Evolutionary conservation across 2,329 filamentous ascomycete genomes (phyloP), one percentile per base, ranked within the genome.

Genomic region (Bipolaris oryzae): DNA sequence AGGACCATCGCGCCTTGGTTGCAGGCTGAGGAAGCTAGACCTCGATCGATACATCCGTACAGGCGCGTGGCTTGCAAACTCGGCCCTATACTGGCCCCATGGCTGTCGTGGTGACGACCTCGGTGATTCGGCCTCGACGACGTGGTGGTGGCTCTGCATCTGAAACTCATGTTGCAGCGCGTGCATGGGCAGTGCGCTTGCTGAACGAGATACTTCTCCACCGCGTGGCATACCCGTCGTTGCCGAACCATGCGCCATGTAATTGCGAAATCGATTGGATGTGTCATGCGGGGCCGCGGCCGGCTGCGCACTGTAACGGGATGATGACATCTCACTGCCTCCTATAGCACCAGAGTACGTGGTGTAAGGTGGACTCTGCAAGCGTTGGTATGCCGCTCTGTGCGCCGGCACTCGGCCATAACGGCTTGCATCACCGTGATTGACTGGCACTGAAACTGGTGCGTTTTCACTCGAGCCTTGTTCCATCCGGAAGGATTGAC

Each of bases 391-490:
- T 2, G 57, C 58, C n/a, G 48, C 60, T 34, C 63, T 46, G 11
- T 67, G 64, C 11, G 50, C 52, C 43, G 60, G 64, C 16, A 64
- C 61, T 50, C 57, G 61, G 9, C 58, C 55, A n/a, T 31, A 33
- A 18, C 34, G 58, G 20, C 43, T 16, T 33, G 15, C 13, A 34
- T 25, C 53, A 16, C 16, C 45, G n/a, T 25, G 50, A 21, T 49
- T 51, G 10, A 20, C 33, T 13, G 46, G 4, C 50, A 53, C 21
- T 16, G 48, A 33, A 9, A 58, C 62, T 5, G 60, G 63, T 1
- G 50, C 57, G 43, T 71, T 69, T 34, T 72, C 70, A 42, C 68
- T 69, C 5, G 64, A 70, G 9, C 61, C 58, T 46, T 69, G 68
- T 5, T 37, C 46, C 13, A 49, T 41, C 42, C 65, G 52, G 21